These are phyloP conservation scores for Nicotiana noctiflora DNA, from an alignment of 257 asterid genomes.

Conservation along the genomic window DNA sequence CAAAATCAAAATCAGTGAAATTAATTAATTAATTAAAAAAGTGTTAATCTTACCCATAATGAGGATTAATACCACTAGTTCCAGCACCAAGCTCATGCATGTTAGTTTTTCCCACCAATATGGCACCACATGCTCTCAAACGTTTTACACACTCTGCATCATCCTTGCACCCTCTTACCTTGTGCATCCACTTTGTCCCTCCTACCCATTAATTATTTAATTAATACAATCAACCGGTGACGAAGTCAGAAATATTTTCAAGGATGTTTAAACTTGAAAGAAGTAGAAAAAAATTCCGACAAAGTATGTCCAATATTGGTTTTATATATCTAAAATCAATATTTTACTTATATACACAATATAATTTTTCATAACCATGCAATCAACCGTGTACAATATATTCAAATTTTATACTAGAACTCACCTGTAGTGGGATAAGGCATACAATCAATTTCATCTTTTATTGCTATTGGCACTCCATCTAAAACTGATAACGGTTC, in stretches of 20 bases:
- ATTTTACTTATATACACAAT: no score
- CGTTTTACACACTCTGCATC: slow-evolving; percentile 76
- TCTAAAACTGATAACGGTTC: slow-evolving; percentile 65
- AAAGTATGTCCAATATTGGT: no score
- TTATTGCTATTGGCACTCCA: slow-evolving; percentile 77
- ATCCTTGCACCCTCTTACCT: slow-evolving; percentile 46
- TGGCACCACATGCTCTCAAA: slow-evolving; percentile 75
- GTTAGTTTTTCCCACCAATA: slow-evolving; percentile 80
- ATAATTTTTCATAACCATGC: no score
- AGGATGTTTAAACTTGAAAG: no score
- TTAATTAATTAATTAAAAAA: not conserved
- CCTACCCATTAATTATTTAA: slow-evolving; percentile 18
- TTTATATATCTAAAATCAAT: no score
- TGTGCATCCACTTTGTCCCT: slow-evolving; percentile 88
- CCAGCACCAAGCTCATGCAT: slow-evolving; percentile 99
- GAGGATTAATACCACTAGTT: slow-evolving; percentile 92
- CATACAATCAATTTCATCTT: slow-evolving; percentile 85
- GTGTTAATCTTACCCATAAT: slow-evolving; percentile 55
- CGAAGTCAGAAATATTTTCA: no score
- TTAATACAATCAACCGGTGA: no score
- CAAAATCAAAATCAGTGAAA: not conserved
- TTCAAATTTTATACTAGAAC: no score
- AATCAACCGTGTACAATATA: no score
- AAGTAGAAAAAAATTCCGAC: no score
- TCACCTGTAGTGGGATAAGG: slow-evolving; percentile 93